These are phyloP conservation scores for Lathyrus sativus DNA, from an alignment of 306 rosid species.

Conservation along the genomic window DNA sequence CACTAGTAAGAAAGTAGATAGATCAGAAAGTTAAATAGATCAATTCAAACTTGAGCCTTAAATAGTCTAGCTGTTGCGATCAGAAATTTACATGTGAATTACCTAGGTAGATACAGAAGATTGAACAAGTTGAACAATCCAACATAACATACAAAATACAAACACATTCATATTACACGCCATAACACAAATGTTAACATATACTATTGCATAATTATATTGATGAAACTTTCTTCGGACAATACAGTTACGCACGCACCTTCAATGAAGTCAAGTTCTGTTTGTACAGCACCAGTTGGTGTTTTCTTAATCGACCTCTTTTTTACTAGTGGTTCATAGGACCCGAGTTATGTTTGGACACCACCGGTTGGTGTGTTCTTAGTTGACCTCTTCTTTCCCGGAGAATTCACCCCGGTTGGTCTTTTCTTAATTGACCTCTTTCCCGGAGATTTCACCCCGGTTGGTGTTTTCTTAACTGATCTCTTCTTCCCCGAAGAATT, in stretches of 20 bases:
- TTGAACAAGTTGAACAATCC: constrained; percentile 9
- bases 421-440: no score
- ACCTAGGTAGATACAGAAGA: neutral
- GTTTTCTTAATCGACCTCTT: no score
- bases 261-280: neutral
- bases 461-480: no score
- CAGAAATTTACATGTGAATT: constrained; percentile 10
- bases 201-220: neutral
- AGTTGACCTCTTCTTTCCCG: no score
- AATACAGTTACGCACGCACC: neutral
- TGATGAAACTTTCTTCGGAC: neutral
- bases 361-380: no score
- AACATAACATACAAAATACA: neutral
- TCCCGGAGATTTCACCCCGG: no score
- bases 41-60: neutral
- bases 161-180: neutral
- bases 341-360: no score
- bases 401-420: no score
- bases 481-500: constrained; percentile 19
- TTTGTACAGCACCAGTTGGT: no score
- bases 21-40: neutral
- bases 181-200: constrained; percentile 6
- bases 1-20: no score
- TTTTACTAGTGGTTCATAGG: no score
- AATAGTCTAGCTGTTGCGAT: constrained; percentile 1